Base-by-base conservation (phyloP, 768 basidiomycete genomes). In the Pholiota conissans region DNA sequence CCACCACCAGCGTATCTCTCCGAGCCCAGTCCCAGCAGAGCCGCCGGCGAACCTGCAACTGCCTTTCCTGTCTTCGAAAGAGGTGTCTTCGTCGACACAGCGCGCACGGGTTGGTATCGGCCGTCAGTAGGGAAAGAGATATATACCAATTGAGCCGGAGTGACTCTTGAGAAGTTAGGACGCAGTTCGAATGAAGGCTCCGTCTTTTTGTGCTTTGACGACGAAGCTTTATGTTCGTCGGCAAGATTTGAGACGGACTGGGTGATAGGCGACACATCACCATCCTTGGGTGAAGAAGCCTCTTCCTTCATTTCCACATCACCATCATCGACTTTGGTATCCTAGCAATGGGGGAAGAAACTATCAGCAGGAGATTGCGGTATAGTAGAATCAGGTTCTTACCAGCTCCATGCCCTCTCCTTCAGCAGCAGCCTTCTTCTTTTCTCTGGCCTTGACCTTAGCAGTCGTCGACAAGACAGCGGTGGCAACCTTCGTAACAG, bases 401-500 rank as follows among this genome's bases (percentile, higher is more conserved):
- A 95, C 93, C 49, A 85, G 81, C 20, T 96, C 92, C 87, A 95
- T 94, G 1, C 79, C 77, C 46, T 91, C 90, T 10, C 82, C 85
- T 49, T 93, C 93, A 3, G 84, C 86, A 39, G 84, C 90, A 42
- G 90, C 92, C 73, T 97, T 94, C 65, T 85, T 90, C 81, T 91
- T 95, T 68, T 95, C 94, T 61, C 97, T 83, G 1, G 95, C 95
- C 70, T 93, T 93, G n/a, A 91, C 93, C 71, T 93, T 96, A 0
- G 95, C 96, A 1, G 97, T 99, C 0, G 97, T 98, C 7, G 94
- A 97, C 37, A 99, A 81, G 10, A 99, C 95, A 32, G 95, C 97
- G 13, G 95, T 89, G 27, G 91, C 94, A 52, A 96, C 89, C 73
- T 96, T 97, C 39, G 91, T 84, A 20, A 91, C 89, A 0, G 91